A percentile compares a stretch with the other conserved stretches of the same genome.
These are phyloP conservation scores for Cylindrotheca closterium DNA, from an alignment of 108 stramenopile species.

Conservation along the genomic window DNA sequence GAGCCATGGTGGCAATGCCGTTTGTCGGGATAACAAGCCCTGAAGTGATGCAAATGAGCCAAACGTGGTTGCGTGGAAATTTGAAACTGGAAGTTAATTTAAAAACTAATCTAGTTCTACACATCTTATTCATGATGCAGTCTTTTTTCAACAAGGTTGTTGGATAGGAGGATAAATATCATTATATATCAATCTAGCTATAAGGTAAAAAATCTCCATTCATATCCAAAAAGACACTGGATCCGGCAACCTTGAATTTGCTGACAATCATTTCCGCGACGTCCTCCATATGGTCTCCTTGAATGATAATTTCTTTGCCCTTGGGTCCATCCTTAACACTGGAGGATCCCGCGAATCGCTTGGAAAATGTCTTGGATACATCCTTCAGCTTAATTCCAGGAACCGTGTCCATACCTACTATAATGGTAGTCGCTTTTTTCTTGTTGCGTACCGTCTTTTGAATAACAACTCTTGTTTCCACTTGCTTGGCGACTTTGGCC, in stretches of 20 bases:
- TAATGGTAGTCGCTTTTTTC: constrained; percentile 87
- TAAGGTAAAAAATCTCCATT: constrained; percentile 79
- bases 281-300: constrained; percentile 95
- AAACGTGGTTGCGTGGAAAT: too few relatives aligned
- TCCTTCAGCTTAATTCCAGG: constrained; percentile 93
- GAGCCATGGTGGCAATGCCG: constrained; percentile 5
- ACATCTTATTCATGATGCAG: too few relatives aligned
- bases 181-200: constrained; percentile 22
- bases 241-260: constrained; percentile 74
- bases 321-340: constrained; percentile 86
- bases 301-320: constrained; percentile 88
- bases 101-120: too few relatives aligned
- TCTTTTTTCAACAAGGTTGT: too few relatives aligned
- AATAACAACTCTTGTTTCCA: constrained; percentile 78
- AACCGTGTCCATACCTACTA: constrained; percentile 91
- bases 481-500: constrained; percentile 59
- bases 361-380: constrained; percentile 86
- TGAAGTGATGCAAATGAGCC: too few relatives aligned
- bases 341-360: constrained; percentile 90
- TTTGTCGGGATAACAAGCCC: too few relatives aligned
- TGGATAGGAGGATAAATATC: too few relatives aligned
- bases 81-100: too few relatives aligned
- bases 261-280: constrained; percentile 88
- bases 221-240: constrained; percentile 74
- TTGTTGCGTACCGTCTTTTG: constrained; percentile 76